A percentile compares a stretch with the other conserved stretches of the same genome.
Evolutionary conservation across 768 basidiomycete species (phyloP).

Genomic region (Pisolithus marmoratus): DNA sequence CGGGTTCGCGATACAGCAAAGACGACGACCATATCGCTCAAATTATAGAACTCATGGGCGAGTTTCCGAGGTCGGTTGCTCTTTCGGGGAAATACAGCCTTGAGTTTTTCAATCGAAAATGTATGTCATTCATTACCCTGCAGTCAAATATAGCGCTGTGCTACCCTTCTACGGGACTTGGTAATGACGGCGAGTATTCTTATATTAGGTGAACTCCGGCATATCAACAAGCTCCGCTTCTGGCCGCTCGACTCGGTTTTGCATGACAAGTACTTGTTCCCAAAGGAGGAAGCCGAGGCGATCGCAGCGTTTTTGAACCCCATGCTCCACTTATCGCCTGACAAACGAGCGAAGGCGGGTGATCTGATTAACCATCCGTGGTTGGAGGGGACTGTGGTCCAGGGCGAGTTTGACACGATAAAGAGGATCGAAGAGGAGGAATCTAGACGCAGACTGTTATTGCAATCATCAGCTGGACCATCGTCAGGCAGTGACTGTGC

Average conservation of each 20-base stretch:
- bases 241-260: constrained; percentile 82
- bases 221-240: constrained; percentile 89
- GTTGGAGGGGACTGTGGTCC: constrained; percentile 80
- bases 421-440: constrained; percentile 57
- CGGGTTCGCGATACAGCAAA: constrained; percentile 91
- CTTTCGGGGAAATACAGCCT: constrained; percentile 88
- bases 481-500: background rate
- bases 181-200: constrained; percentile 6
- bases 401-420: constrained; percentile 86
- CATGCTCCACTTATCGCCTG: constrained; percentile 87
- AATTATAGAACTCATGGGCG: constrained; percentile 93
- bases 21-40: constrained; percentile 98
- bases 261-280: constrained; percentile 95
- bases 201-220: constrained; percentile 70
- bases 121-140: constrained; percentile 34
- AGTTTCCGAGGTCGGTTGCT: constrained; percentile 77
- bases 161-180: background rate
- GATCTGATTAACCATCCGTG: constrained; percentile 84
- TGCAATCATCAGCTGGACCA: constrained; percentile 7
- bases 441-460: constrained; percentile 14
- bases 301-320: constrained; percentile 79
- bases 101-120: constrained; percentile 96
- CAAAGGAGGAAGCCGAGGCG: constrained; percentile 71
- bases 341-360: constrained; percentile 81
- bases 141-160: background rate